phyloP scores from a whole-genome alignment of 2,329 filamentous ascomycete species.

The Aureobasidium sp. region DNA sequence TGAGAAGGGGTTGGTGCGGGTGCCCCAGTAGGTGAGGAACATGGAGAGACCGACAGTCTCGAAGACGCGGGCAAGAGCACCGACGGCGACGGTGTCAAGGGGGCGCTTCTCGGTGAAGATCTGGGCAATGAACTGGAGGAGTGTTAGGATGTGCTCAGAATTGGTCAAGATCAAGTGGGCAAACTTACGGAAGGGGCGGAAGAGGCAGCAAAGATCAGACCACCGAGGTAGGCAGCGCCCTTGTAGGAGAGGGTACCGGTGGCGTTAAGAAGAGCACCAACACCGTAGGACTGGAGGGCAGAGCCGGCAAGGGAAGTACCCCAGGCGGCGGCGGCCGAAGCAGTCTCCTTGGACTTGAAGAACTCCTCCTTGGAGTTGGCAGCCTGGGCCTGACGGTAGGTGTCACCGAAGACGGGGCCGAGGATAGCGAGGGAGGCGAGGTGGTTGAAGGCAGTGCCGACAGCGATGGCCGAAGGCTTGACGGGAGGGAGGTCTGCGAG shows the following conservation, averaged over 20 bases:
- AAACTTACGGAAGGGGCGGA: conserved; percentile 72
- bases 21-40: conserved; percentile 97
- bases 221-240: conserved; percentile 88
- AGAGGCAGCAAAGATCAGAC: conserved; percentile 83
- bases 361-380: conserved; percentile 97
- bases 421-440: conserved; percentile 80
- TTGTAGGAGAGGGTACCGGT: conserved; percentile 95
- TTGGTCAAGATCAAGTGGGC: background rate
- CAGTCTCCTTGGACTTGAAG: conserved; percentile 84
- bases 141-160: conserved; percentile 20
- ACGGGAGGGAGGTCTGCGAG: conserved; percentile 63
- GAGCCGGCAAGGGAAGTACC: conserved; percentile 85
- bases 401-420: conserved; percentile 83
- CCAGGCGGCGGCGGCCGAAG: conserved; percentile 79
- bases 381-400: conserved; percentile 84
- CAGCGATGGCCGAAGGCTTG: conserved; percentile 95
- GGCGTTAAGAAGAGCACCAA: conserved; percentile 56
- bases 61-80: conserved; percentile 72
- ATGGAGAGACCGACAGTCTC: conserved; percentile 89
- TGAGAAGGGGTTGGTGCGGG: conserved; percentile 81
- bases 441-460: conserved; percentile 95
- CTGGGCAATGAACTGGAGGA: conserved; percentile 67
- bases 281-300: conserved; percentile 49
- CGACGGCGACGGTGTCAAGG: conserved; percentile 80
- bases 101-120: conserved; percentile 87